These are phyloP conservation scores for Metarhizium anisopliae DNA, from an alignment of 2,329 filamentous ascomycete genomes.

Conservation along the genomic window DNA sequence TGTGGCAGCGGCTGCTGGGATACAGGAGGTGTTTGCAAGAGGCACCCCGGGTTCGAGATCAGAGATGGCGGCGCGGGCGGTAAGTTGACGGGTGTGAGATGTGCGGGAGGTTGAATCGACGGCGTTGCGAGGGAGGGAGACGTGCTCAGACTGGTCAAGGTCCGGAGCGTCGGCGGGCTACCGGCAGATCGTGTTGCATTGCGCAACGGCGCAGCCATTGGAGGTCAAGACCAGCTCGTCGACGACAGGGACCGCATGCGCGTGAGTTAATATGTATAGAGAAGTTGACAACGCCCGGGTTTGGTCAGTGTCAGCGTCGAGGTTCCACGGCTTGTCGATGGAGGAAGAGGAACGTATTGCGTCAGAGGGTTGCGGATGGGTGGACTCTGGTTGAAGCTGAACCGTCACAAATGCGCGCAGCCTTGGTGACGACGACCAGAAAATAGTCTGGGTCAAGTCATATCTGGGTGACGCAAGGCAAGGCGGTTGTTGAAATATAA, in stretches of 20 bases:
- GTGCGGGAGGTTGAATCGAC: not conserved
- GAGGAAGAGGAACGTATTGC: not conserved
- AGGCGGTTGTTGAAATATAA: not conserved
- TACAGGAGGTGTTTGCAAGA: constrained; percentile 4
- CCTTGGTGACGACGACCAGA: not conserved
- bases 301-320: not conserved
- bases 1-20: constrained; percentile 1
- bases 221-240: constrained; percentile 7
- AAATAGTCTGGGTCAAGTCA: not conserved
- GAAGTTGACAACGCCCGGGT: not conserved
- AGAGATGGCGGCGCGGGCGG: not conserved
- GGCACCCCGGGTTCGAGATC: not conserved
- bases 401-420: not conserved
- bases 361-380: not conserved
- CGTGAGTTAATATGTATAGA: constrained; percentile 10
- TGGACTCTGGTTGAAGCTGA: not conserved
- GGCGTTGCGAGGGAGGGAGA: not conserved
- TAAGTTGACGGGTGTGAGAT: not conserved
- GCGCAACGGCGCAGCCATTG: constrained; percentile 24
- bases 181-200: constrained; percentile 14
- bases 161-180: constrained; percentile 4
- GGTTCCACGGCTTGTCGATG: not conserved
- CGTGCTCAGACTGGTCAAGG: constrained; percentile 6
- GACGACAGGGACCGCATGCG: constrained; percentile 5
- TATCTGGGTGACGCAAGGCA: not conserved